Evolutionary conservation across 176 grass and related monocot genomes (phyloP), one percentile per base, ranked within the genome.

Genomic region (Cenchrus americanus): DNA sequence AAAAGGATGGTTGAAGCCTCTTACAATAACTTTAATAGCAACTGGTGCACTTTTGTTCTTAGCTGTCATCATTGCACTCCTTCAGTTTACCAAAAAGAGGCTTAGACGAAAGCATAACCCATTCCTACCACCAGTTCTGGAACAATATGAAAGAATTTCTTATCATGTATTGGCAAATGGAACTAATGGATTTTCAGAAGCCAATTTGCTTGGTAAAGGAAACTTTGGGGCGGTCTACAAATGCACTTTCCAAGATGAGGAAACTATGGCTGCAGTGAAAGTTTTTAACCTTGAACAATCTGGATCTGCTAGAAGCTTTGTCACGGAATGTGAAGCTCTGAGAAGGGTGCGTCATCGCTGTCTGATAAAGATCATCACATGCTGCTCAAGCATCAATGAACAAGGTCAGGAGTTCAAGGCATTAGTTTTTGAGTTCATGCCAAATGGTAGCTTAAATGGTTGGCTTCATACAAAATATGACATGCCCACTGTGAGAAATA

Each of bases 321-420:
- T 44, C 7, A 9, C 43, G 6, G 43, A 88, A 47, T 91, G 89
- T 12, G 77, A 85, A 18, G 71, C 65, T 14, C 34, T 88, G 3
- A 47, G 72, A 73, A 85, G 7, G 10, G 40, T 76, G 2, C 76
- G 85, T 0, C 89, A 91, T 30, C 81, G 66, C 2, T 77, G 67
- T 69, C 82, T 91, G 19, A 19, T 85, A 23, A 84, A 77, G 48
- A 85, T 78, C 67, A 23, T 91, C 40, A 88, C 89, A 2, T 76
- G 81, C 14, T 91, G 77, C 59, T 82, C 65, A 43, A 87, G 82
- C 30, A 42, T 80, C 2, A 44, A 90, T 37, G 19, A 10, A 12
- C 70, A 60, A 57, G 89, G 89, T 46, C 23, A 80, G 47, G 89
- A 90, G 19, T 90, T 86, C 77, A 80, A 80, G 47, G 77, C 87